Evolutionary conservation across 2,329 filamentous ascomycete genomes (phyloP).

Genomic region (Colletotrichum siamense): DNA sequence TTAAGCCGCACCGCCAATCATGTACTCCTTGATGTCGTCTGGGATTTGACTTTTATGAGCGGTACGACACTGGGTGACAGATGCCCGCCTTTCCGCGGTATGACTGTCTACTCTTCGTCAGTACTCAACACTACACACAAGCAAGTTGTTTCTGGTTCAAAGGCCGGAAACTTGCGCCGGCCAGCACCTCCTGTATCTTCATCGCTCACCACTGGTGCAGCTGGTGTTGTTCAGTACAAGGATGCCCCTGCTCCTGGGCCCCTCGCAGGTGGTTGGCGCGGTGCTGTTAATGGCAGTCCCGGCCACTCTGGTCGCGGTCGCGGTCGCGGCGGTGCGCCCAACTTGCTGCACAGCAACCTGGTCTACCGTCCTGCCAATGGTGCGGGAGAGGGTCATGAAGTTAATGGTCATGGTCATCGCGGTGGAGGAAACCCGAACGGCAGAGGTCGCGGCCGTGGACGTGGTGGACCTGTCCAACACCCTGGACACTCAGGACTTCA

Average conservation of each 20-base stretch:
- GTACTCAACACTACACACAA: constrained; percentile 86
- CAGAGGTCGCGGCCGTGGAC: constrained; percentile 19
- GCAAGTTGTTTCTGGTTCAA: constrained; percentile 77
- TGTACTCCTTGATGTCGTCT: constrained; percentile 87
- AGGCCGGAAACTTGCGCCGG: constrained; percentile 60
- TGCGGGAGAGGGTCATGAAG: constrained; percentile 29
- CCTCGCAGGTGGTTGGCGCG: constrained; percentile 63
- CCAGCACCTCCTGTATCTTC: constrained; percentile 51
- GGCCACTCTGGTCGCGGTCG: constrained; percentile 37
- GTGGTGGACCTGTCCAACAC: constrained; percentile 13
- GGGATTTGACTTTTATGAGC: constrained; percentile 96
- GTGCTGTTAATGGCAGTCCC: constrained; percentile 53
- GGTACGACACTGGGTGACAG: constrained; percentile 90
- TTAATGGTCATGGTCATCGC: constrained; percentile 29
- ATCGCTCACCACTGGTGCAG: constrained; percentile 55
- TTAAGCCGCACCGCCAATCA: constrained; percentile 87
- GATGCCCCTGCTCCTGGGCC: constrained; percentile 60
- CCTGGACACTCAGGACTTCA: constrained; percentile 12
- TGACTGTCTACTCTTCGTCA: constrained; percentile 86
- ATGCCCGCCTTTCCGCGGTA: constrained; percentile 91
- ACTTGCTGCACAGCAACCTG: constrained; percentile 56
- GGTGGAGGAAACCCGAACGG: constrained; percentile 25
- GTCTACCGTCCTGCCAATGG: constrained; percentile 52
- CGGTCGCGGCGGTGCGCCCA: constrained; percentile 38
- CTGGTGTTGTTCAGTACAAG: constrained; percentile 66